phyloP scores from a whole-genome alignment of 495 filamentous ascomycete species.

The Hyaloscypha finlandica region DNA sequence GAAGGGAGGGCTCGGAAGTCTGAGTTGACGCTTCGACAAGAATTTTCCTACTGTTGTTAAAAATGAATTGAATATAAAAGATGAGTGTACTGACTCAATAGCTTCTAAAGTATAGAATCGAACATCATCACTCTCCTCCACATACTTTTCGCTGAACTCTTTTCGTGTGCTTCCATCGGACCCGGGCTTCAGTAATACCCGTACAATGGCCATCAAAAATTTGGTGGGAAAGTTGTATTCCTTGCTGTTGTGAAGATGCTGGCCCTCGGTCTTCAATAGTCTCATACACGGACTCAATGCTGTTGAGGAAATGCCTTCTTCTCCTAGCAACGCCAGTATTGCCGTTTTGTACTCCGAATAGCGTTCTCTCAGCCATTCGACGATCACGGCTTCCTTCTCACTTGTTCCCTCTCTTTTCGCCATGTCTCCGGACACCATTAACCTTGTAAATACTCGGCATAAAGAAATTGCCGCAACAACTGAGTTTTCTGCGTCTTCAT shows the following conservation, averaged over 20 bases:
- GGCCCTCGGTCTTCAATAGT: slow-evolving; percentile 73
- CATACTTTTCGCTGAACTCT: slow-evolving; percentile 75
- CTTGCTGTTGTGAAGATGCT: slow-evolving; percentile 57
- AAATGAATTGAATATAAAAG: neutral
- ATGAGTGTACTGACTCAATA: slow-evolving; percentile 57
- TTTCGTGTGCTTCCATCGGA: slow-evolving; percentile 57
- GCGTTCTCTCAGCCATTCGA: slow-evolving; percentile 76
- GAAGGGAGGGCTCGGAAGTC: slow-evolving; percentile 41
- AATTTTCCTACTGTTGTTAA: slow-evolving; percentile 39
- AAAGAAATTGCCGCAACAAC: slow-evolving; percentile 73
- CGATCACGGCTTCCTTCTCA: slow-evolving; percentile 73
- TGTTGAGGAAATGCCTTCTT: slow-evolving; percentile 54
- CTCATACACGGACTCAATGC: slow-evolving; percentile 81
- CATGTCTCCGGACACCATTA: slow-evolving; percentile 76
- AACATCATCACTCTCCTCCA: slow-evolving; percentile 81
- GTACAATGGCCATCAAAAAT: slow-evolving; percentile 64
- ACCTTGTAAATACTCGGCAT: slow-evolving; percentile 84
- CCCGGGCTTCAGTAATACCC: slow-evolving; percentile 58
- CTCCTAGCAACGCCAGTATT: slow-evolving; percentile 55
- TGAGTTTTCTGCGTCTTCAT: slow-evolving; percentile 41
- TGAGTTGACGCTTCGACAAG: slow-evolving; percentile 37
- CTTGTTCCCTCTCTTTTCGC: slow-evolving; percentile 59
- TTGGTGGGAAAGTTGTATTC: slow-evolving; percentile 64
- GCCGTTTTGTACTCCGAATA: slow-evolving; percentile 66
- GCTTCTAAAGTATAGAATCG: slow-evolving; percentile 75